Percentiles rank a stretch among this genome's conserved stretches.
These are phyloP conservation scores for Phoenix dactylifera DNA, from an alignment of 176 grass and related monocot genomes.

Conservation along the genomic window DNA sequence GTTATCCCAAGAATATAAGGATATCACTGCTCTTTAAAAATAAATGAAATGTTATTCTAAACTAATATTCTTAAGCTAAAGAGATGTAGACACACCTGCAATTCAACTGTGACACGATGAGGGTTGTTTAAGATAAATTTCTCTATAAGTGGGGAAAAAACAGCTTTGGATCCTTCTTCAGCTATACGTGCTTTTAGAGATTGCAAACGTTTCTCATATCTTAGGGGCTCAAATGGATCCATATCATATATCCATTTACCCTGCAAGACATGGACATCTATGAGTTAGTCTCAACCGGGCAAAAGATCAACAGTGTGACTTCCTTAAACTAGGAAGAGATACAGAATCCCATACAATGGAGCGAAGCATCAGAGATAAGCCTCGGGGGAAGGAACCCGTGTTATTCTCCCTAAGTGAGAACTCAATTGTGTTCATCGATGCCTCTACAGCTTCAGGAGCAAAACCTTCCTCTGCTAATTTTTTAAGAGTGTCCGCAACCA, in stretches of 20 bases:
- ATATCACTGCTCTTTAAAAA: background rate
- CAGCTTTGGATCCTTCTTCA: slow-evolving; percentile 74
- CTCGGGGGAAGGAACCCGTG: slow-evolving; percentile 85
- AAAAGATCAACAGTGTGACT: too few species aligned
- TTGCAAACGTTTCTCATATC: slow-evolving; percentile 82
- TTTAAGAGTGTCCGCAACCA: slow-evolving; percentile 74
- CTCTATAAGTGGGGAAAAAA: slow-evolving; percentile 79
- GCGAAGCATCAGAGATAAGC: slow-evolving; percentile 93
- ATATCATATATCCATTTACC: slow-evolving; percentile 98
- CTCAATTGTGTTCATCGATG: slow-evolving; percentile 97
- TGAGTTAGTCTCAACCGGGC: too few species aligned
- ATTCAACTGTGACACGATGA: slow-evolving; percentile 86
- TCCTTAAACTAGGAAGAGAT: background rate
- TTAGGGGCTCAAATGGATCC: slow-evolving; percentile 97
- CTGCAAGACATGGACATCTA: slow-evolving; percentile 28
- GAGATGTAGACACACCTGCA: slow-evolving; percentile 44
- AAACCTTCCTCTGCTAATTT: slow-evolving; percentile 76
- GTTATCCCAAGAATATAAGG: slow-evolving; percentile 1
- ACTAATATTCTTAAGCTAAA: slow-evolving; percentile 4
- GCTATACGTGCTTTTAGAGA: slow-evolving; percentile 78
- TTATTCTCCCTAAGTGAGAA: slow-evolving; percentile 96
- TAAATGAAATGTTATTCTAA: slow-evolving; percentile 3
- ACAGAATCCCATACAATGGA: slow-evolving; percentile 59
- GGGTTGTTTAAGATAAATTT: slow-evolving; percentile 82
- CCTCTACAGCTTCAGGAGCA: slow-evolving; percentile 83